Evolutionary conservation across 2,329 filamentous ascomycete species (phyloP), one percentile per base, ranked within the genome.

Genomic region (Alternaria sp.): DNA sequence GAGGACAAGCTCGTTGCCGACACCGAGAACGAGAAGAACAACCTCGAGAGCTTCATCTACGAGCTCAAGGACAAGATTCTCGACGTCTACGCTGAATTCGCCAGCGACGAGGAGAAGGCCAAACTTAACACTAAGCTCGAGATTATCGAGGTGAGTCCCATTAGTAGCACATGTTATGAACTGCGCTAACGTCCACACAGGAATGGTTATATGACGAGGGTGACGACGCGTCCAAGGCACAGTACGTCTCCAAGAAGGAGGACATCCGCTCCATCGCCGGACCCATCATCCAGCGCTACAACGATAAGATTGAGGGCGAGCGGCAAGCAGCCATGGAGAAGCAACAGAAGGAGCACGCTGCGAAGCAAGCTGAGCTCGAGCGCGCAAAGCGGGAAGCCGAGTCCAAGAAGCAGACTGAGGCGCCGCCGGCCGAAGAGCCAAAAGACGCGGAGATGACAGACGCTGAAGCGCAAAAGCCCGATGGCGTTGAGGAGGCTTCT

Each of bases 21-120:
- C 79, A 99, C 95, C 36, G 95, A 98, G 78, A 93, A 98, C 84
- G 96, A 96, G 88, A 99, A 98, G 92, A 99, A 99, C 84, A 94
- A 98, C 82, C 91, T 99, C 53, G 95, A 99, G 85, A 89, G 92
- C 24, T 96, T 90, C 82, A 97, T 98, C 81, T 99, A 99, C 82
- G 93, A 98, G 74, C 86, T 97, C 77, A 91, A 94, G 71, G 92
- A 92, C 81, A 97, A 97, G 88, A 87, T 98, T 51, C 92, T 97
- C 68, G 93, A 96, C 72, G 86, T 92, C 70, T 97, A 96, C 78
- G 83, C 92, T 66, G 91, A 96, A 49, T 93, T 97, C 66, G 90
- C 91, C 63, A 95, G 83, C 72, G 93, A 97, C 5, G 92, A 96
- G 46, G 94, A 98, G 87, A 97, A 97, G 86, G 82, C 88, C 14